Evolutionary conservation across 2,329 filamentous ascomycete species (phyloP), one percentile per base, ranked within the genome.

Genomic region (Acarospora socialis): DNA sequence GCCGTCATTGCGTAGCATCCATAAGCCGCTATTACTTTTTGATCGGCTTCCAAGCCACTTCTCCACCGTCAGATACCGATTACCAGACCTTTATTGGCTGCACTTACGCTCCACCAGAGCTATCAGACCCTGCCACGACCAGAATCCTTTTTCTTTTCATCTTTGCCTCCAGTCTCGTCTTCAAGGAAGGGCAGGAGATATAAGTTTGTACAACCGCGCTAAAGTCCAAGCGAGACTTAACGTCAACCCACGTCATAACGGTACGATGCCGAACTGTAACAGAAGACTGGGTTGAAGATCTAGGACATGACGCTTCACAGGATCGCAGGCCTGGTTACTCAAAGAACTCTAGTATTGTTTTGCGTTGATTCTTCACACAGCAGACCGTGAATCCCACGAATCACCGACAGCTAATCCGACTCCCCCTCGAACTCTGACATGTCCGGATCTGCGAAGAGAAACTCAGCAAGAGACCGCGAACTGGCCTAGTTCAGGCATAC

Each of bases 1-100:
- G 86, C 83, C 30, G 87, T 94, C 75, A 94, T 92, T 37, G 83
- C 84, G 65, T 95, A 95, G 59, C 81, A 90, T 37, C 79, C 77
- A 68, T 95, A 84, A 12, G 81, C 82, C 26, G 84, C 80, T 38
- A 93, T 78, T 39, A 92, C 84, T 54, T 93, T 92, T 51, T 95
- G 86, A 53, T 95, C 87, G 22, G 87, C 90, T 56, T 98, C 87
- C 20, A 98, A 72, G 31, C 87, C 90, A 34, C 86, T 93, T 47
- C 21, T 32, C 18, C 21, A 27, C 21, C 30, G 35, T 41, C 32
- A 32, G 18, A 13, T 13, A 17, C 13, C 8, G 28, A 10, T 28
- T 13, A 9, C 7, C 13, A 8, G 10, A 19, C 5, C 9, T 19
- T 32, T 23, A 31, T 33, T n/a, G n/a, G n/a, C n/a, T n/a, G n/a